Base-by-base conservation (phyloP, 2,329 filamentous ascomycete genomes). In the Cercospora janseana region DNA sequence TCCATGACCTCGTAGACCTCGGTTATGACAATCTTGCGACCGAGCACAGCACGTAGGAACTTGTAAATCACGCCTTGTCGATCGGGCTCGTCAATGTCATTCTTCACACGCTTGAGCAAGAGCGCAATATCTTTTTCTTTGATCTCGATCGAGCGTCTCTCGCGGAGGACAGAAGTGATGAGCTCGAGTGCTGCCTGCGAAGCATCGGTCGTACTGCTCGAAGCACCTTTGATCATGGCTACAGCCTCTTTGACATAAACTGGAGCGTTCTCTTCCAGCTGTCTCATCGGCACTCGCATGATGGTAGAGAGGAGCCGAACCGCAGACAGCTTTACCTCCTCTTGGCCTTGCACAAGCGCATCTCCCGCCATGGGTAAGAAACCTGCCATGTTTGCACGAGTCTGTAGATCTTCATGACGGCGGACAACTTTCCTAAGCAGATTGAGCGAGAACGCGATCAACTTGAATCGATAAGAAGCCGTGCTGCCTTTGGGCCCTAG, bases 21-120 rank as follows among this genome's bases (percentile, higher is more conserved):
- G 0, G 91, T 85, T 6, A 94, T 90, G 62, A 95, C 80, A 34
- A 97, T 78, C 66, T 87, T 92, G 13, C 91, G 82, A 46, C 88
- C 86, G 65, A 98, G 80, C 20, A 97, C 83, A 1, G 89, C 87
- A 32, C 91, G 86, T 51, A 98, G 72, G 70, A 98, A 97, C 64
- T 88, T 95, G 74, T 98, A 98, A 0, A 89, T 93, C 32, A 95
- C 82, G 60, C 95, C 91, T 56, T 95, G 88, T 54, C 91, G 85
- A 58, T 95, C 85, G 3, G 92, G 90, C 66, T 97, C 89, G 23
- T 94, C 95, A 40, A 98, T 79, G 63, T 97, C 92, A 21, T 90
- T 84, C 60, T 90, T 87, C 44, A 97, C 75, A 52, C 88, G 87
- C 55, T 83, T 82, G 3, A 97, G 80, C 2, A 98, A 74, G 67